Base-by-base conservation (phyloP, 2,329 filamentous ascomycete genomes). In the Septoria linicola region DNA sequence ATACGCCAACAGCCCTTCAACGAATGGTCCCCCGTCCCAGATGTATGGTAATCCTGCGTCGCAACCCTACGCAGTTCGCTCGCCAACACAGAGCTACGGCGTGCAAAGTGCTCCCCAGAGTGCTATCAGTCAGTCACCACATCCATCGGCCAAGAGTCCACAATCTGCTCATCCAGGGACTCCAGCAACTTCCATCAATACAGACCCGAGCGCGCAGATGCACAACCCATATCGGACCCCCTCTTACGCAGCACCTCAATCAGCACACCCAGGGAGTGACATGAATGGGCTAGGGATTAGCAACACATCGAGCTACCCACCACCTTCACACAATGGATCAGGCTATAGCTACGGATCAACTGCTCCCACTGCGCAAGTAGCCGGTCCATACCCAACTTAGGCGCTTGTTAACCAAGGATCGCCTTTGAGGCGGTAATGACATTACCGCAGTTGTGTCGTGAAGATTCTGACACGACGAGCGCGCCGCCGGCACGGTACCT, bases 221-320 rank as follows among this genome's bases (percentile, higher is more conserved):
- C 44, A 47, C 44, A 47, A 47, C 32, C 51, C 60, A 10, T 63
- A 65, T 40, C 54, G 60, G 2, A 43, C 51, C 1, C 39, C 50
- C 19, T 48, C 57, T 10, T 63, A 62, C 31, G 51, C 49, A 17
- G 49, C 63, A 30, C 57, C 61, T n/a, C 60, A 61, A 35, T 62
- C 63, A 1, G 51, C 55, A 3, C 57, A 61, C 37, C 43, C 53
- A 19, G 55, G 54, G 14, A 49, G 53, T 50, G 64, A 65, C 25
- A 64, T 65, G 59, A 63, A 59, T 20, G 65, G 65, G 13, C 55
- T 67, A 4, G 64, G 64, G 8, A 66, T 67, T 51, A 61, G 57
- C 42, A 57, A 47, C 39, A 53, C 50, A 14, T 59, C 58, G 14
- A 55, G 54, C 43, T 67, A 67, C 47, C 40, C 62, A 25, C 48